Conservation (phyloP, 2,329 filamentous ascomycete genomes). For the Fusarium keratoplasticum region DNA sequence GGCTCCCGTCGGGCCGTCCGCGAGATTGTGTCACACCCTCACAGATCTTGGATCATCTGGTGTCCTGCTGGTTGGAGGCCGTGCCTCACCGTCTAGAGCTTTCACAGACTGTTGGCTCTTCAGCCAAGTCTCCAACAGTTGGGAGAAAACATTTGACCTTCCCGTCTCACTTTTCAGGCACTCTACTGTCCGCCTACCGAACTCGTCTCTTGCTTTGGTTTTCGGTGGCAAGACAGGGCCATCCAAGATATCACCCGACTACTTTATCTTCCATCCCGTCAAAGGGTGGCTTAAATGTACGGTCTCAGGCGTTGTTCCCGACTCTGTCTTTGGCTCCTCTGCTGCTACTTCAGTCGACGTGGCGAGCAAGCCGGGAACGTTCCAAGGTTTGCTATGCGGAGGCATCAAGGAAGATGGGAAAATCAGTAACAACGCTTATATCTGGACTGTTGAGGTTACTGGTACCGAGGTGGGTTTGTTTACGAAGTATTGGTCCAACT, state of each 20-base stretch:
- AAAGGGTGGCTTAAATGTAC: conserved; percentile 61
- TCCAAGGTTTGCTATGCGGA: conserved; percentile 74
- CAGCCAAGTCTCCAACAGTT: conserved; percentile 62
- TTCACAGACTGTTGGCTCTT: conserved; percentile 82
- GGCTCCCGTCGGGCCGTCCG: conserved; percentile 46
- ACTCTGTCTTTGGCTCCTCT: conserved; percentile 58
- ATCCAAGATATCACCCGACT: conserved; percentile 61
- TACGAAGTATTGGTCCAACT: neutral
- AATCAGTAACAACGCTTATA: conserved; percentile 71
- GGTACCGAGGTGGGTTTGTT: conserved; percentile 50
- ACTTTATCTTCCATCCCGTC: conserved; percentile 63
- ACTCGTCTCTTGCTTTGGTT: conserved; percentile 65
- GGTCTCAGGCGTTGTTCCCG: conserved; percentile 48
- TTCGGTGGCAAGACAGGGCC: conserved; percentile 70
- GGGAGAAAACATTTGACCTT: conserved; percentile 75
- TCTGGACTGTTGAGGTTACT: conserved; percentile 68
- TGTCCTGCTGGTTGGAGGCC: conserved; percentile 79
- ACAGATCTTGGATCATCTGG: conserved; percentile 71
- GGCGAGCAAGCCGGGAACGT: conserved; percentile 44
- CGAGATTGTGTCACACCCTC: conserved; percentile 80
- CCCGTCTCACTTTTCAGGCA: conserved; percentile 82
- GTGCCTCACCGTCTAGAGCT: conserved; percentile 78
- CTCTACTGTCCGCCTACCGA: conserved; percentile 65
- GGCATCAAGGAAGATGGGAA: conserved; percentile 76
- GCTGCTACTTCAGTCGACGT: conserved; percentile 47